Conservation (phyloP, 345 rosid genomes). For the Citrus sinensis region DVS_A1.0 CM039164.1:27225001-27225500, state of each 20-base stretch:
- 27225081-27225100: neutral
- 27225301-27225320: neutral
- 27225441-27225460: no score
- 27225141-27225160: neutral
- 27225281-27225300: neutral
- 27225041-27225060: no score
- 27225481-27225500: neutral
- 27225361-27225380: neutral
- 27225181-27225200: neutral
- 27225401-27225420: neutral
- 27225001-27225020: accelerated
- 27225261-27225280: neutral
- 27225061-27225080: neutral
- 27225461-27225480: constrained; percentile 1
- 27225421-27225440: no score
- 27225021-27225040: no score
- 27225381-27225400: constrained; percentile 7
- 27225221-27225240: neutral
- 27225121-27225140: neutral
- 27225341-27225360: neutral
- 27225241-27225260: neutral
- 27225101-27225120: neutral
- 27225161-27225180: neutral
- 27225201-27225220: neutral
- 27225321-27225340: neutral